Base-by-base conservation (phyloP, 768 basidiomycete species). In the Panus rudis region DNA sequence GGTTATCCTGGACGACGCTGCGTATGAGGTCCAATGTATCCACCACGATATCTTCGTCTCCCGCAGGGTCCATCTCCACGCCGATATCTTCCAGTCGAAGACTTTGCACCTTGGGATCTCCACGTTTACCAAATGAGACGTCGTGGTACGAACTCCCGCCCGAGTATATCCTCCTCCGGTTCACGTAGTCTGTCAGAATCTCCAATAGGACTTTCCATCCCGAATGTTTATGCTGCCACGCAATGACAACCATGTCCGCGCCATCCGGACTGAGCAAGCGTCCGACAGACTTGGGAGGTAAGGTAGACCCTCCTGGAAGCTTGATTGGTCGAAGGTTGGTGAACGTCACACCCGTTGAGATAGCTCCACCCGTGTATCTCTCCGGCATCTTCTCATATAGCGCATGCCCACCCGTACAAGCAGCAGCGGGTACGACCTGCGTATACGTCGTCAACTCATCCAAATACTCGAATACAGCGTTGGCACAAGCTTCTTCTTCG, bases 151-250 rank as follows among this genome's bases (percentile, higher is more conserved):
- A 59, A 16, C 70, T 60, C 19, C 64, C 52, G 6, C 58, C 57
- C 2, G 60, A 53, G n/a, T 66, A 46, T 54, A 70, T 59, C 8
- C 76, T 71, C 45, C 71, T 64, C 23, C 75, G 73, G 45, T 77
- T 79, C 43, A 84, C 78, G 55, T 84, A 89, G 55, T 85, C 82
- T 4, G 78, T 76, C 41, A 94, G 66, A 7, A 93, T 65, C 52
- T 92, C 91, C n/a, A 91, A 60, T 5, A 94, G 63, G 12, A 94
- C 59, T 50, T 77, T 84, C 92, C 92, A 96, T 2, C 87, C 90
- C 6, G 84, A 88, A 55, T 91, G 81, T 34, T 79, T 69, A 50
- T 85, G 81, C 48, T 82, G 72, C 92, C 92, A 96, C 16, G 75
- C 71, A 1, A 93, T 73, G 4, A 85, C 81, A 17, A 83, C 63